Conservation (phyloP, 306 rosid species). For the Malus sieversii region DNA sequence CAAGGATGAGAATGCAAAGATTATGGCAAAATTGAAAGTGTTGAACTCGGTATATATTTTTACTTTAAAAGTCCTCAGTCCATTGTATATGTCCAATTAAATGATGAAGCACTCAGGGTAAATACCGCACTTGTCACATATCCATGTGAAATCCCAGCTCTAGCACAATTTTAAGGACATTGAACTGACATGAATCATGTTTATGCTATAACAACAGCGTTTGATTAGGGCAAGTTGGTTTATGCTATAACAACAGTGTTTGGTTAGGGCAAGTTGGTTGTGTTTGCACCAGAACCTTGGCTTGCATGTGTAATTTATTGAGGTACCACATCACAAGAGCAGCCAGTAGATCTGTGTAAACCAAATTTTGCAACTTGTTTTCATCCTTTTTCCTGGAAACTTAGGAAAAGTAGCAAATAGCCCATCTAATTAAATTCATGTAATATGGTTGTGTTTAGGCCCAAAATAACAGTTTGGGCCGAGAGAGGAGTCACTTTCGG, state of each 20-base stretch:
- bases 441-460: no score
- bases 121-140: neutral
- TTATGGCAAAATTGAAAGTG: constrained; percentile 62
- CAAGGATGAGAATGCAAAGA: constrained; percentile 80
- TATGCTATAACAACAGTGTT: neutral
- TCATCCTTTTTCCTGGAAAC: neutral
- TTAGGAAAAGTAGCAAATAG: neutral
- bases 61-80: neutral
- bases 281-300: neutral
- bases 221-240: neutral
- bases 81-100: neutral
- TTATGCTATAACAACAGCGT: neutral
- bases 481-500: no score
- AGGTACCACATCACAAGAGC: neutral
- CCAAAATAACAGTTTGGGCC: no score
- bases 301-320: neutral
- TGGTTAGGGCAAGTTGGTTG: neutral
- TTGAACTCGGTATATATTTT: constrained; percentile 59
- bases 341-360: neutral
- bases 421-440: neutral
- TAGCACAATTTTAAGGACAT: neutral
- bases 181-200: neutral
- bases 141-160: neutral
- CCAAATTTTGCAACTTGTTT: neutral
- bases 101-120: neutral